Evolutionary conservation across 768 basidiomycete species (phyloP), one percentile per base, ranked within the genome.

Genomic region (Boletus rubroflammeus): DNA sequence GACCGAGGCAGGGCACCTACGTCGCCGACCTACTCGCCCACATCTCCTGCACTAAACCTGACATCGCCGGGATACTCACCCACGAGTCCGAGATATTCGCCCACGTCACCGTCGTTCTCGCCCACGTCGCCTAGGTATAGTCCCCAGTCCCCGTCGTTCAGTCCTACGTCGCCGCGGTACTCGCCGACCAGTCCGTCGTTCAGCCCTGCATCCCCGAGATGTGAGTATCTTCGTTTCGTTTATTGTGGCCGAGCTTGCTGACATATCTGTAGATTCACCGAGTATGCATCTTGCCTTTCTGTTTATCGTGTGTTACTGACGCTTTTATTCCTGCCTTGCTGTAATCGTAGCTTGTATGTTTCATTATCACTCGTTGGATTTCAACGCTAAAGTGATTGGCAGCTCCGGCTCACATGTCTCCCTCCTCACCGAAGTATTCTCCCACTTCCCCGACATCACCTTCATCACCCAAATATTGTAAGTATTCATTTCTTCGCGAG

Each of bases 361-460:
- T 21, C 38, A 28, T 19, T 48, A 48, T 32, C 5, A 25, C 25
- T 45, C 34, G 38, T 28, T 39, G 23, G 17, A 50, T 56, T 54
- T 40, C 26, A 32, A 15, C 9, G 34, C 54, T 57, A 32, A 62
- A 21, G 5, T 52, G 47, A 51, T 55, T 57, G 43, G 52, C 63
- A 88, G 88, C 90, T 6, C 89, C 90, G 32, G 81, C 84, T 23
- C 86, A 90, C 51, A 81, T 88, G 76, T 94, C 93, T 8, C 93
- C 93, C 0, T 84, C 93, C 5, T 94, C 92, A 29, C 93, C 93
- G 7, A 90, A 87, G 64, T 97, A 94, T 71, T 94, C 92, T 11
- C 95, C 95, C 3, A 93, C 95, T 0, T 95, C 93, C 4, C 95
- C 95, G 69, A 83, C 86, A 8, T 93, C 91, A 3, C 94, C 94